phyloP scores from a whole-genome alignment of 768 basidiomycete species.

The Suillus cothurnatus region DNA sequence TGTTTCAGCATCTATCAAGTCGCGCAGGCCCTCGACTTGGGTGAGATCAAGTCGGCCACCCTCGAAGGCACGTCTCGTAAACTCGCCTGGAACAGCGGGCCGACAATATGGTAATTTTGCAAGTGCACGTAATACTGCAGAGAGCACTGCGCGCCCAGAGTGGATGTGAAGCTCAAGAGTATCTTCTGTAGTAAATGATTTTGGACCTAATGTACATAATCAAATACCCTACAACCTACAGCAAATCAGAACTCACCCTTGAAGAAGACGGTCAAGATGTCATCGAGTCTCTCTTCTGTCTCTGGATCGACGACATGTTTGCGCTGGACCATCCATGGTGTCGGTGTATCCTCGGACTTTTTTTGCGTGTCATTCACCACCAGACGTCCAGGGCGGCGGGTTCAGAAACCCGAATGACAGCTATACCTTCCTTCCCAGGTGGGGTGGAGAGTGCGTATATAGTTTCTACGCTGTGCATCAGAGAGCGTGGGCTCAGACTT shows the following conservation, averaged over 20 bases:
- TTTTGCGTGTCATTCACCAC: constrained; percentile 52
- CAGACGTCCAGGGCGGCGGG: constrained; percentile 69
- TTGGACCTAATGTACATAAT: constrained; percentile 51
- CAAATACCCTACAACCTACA: constrained; percentile 3
- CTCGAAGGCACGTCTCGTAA: constrained; percentile 81
- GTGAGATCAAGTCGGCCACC: constrained; percentile 84
- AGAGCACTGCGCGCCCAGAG: constrained; percentile 80
- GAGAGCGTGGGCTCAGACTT: constrained; percentile 32
- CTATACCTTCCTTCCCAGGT: constrained; percentile 82
- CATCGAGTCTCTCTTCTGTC: constrained; percentile 66
- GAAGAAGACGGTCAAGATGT: constrained; percentile 83
- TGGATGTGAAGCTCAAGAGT: constrained; percentile 86
- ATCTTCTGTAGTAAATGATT: constrained; percentile 83
- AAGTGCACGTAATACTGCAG: constrained; percentile 67
- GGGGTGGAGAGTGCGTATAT: constrained; percentile 91
- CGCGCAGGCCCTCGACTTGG: constrained; percentile 86
- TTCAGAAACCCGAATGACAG: constrained; percentile 81
- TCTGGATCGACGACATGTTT: constrained; percentile 69
- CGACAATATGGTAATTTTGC: constrained; percentile 64
- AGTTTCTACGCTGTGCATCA: constrained; percentile 64
- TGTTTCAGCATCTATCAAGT: constrained; percentile 88
- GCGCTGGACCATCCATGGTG: constrained; percentile 69
- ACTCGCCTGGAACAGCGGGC: constrained; percentile 86
- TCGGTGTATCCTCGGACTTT: constrained; percentile 35
- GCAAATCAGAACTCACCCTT: constrained; percentile 47